Evolutionary conservation across 495 filamentous ascomycete species (phyloP), one percentile per base, ranked within the genome.

Genomic region (Xeromyces bisporus): DNA sequence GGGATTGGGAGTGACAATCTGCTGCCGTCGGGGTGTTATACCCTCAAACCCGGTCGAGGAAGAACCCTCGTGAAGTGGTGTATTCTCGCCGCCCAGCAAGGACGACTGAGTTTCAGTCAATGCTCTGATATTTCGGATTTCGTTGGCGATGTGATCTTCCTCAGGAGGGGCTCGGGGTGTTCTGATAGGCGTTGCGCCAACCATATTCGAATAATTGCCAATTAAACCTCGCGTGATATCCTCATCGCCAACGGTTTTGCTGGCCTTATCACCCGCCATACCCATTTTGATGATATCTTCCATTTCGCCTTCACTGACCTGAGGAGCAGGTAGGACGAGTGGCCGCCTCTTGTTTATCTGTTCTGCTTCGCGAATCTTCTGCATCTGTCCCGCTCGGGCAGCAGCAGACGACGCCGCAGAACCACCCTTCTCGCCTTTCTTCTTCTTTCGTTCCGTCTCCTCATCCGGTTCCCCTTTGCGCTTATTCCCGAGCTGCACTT

Each of bases 241-340:
- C 47, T 81, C 80, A 28, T 73, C 73, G 7, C 70, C 70, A 14
- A 78, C 80, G 46, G 79, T 48, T 29, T 66, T 60, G 45, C 73
- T 82, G n/a, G 86, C 89, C 37, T 76, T 77, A 40, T 93, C 84
- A 21, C 84, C 89, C 29, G 83, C 71, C 75, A 93, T 78, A 16
- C 89, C 91, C 84, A 94, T 91, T 55, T 97, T 97, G 26, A 97
- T 85, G 47, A 97, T 94, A 45, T 93, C 85, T 48, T 97, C 89
- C 40, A 97, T 67, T 53, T 97, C 89, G 18, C 72, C 64, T 40
- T 96, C 89, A 47, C 77, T 73, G 33, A 97, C 85, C 56, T 97
- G 89, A 12, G 89, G 89, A 3, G 75, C 60, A 7, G 89, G 89
- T 23, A 97, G 61, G 21, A 73, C 70, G 26, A 97, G 64, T 11